Evolutionary conservation across 306 rosid species (phyloP).

Genomic region (Crataegus laevigata): DNA sequence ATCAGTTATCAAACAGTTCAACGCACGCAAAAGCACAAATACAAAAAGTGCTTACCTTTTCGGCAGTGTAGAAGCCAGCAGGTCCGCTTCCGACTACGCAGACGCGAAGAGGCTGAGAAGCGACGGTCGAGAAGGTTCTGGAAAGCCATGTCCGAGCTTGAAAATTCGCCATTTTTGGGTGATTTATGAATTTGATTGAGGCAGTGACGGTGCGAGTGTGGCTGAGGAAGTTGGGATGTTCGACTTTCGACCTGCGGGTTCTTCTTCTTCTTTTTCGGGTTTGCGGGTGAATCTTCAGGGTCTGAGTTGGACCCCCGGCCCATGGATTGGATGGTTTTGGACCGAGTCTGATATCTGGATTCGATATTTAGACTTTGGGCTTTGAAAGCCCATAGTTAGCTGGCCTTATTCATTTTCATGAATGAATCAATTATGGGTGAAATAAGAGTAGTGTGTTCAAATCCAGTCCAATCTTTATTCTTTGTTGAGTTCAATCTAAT

Average conservation of each 20-base stretch:
- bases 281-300: background rate
- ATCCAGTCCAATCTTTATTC: no score
- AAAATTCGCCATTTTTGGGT: slow-evolving; percentile 22
- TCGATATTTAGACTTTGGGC: background rate
- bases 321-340: background rate
- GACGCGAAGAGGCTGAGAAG: slow-evolving; percentile 46
- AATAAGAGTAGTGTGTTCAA: background rate
- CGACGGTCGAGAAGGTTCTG: slow-evolving; percentile 46
- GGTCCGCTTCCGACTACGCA: slow-evolving; percentile 96
- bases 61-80: slow-evolving; percentile 86
- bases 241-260: no score
- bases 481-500: background rate
- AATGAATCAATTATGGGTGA: background rate
- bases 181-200: background rate
- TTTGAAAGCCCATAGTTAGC: background rate
- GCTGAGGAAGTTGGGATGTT: background rate
- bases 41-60: slow-evolving; percentile 40
- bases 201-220: background rate
- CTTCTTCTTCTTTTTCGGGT: background rate
- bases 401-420: background rate
- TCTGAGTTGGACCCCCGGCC: background rate
- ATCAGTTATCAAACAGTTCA: background rate
- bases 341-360: background rate
- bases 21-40: background rate
- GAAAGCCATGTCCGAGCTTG: slow-evolving; percentile 32